A percentile compares a stretch with the other conserved stretches of the same genome.
Evolutionary conservation across 2,329 filamentous ascomycete species (phyloP).

Genomic region (Neurospora sp.): DNA sequence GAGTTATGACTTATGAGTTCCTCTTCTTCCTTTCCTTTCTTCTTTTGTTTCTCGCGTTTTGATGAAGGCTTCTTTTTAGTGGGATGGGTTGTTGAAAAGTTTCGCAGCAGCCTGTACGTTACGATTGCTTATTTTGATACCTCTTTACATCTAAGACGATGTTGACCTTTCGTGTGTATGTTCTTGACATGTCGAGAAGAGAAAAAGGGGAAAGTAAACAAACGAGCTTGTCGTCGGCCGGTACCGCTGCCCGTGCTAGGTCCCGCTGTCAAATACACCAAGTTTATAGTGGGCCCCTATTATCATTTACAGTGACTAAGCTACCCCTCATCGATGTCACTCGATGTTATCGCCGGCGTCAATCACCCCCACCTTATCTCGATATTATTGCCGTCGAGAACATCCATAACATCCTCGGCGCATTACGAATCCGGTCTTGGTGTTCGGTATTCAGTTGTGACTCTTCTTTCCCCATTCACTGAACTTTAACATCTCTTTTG

Average conservation of each 20-base stretch:
- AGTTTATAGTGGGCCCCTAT: not conserved
- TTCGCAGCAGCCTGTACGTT: not conserved
- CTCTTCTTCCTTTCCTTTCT: not conserved
- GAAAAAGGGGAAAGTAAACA: not conserved
- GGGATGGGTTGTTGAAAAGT: not conserved
- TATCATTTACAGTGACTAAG: not conserved
- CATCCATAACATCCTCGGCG: not conserved
- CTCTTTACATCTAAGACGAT: not conserved
- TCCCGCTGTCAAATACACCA: not conserved
- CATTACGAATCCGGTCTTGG: not conserved
- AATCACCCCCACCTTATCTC: not conserved
- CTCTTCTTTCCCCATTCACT: not conserved
- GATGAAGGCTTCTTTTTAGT: not conserved
- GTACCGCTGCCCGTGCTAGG: not conserved
- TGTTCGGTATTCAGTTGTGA: not conserved
- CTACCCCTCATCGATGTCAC: not conserved
- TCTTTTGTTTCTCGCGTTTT: not conserved
- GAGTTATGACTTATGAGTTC: not conserved
- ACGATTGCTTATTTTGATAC: not conserved
- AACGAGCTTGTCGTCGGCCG: not conserved
- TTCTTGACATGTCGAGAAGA: not conserved
- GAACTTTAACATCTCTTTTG: not conserved
- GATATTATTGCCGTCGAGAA: not conserved
- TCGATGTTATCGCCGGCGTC: not conserved
- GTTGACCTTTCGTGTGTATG: not conserved